Base-by-base conservation (phyloP, 2,329 filamentous ascomycete genomes). In the Diaporthe australafricana region DNA sequence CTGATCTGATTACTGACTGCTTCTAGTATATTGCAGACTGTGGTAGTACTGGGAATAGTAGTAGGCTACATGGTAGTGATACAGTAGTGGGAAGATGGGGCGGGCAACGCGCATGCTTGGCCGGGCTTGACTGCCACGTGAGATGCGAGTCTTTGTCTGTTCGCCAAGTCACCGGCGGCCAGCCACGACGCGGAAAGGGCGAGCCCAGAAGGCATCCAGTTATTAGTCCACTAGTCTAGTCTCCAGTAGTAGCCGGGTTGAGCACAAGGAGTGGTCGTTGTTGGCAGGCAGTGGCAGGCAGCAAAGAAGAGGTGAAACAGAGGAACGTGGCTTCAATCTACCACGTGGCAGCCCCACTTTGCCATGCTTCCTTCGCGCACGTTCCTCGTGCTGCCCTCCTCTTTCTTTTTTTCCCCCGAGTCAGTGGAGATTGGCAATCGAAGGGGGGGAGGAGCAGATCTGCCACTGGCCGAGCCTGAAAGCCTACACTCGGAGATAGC, bases 291-390 rank as follows among this genome's bases (percentile, higher is more conserved):
- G 25, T 55, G 20, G 62, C 17, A 66, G 35, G n/a, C n/a, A 22
- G 30, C 55, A 30, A 55, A 27, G 22, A 22, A 53, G 20, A 56
- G 11, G 32, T 67, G 62, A 68, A 60, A 71, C 40, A 55, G 53
- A 30, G 63, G 48, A 60, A 70, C 62, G 60, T 73, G 63, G 57
- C 40, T 30, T 22, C 20, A 48, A 56, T 40, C 55, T 65, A 67
- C 74, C 74, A 75, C 72, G 74, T 75, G 74, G 74, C 70, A 50
- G 65, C 52, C 71, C 73, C 73, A 72, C 71, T 70, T 22, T 73
- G 73, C 70, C 71, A 73, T 70, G 73, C 68, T 63, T 70, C 50
- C 47, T 65, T 45, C 57, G 48, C 65, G 55, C 47, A 62, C 48
- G 52, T 56, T 45, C 42, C 65, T 52, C 38, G 56, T 63, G 65